Evolutionary conservation across 2,329 filamentous ascomycete species (phyloP), one percentile per base, ranked within the genome.

Genomic region (Talaromyces atroroseus): DNA sequence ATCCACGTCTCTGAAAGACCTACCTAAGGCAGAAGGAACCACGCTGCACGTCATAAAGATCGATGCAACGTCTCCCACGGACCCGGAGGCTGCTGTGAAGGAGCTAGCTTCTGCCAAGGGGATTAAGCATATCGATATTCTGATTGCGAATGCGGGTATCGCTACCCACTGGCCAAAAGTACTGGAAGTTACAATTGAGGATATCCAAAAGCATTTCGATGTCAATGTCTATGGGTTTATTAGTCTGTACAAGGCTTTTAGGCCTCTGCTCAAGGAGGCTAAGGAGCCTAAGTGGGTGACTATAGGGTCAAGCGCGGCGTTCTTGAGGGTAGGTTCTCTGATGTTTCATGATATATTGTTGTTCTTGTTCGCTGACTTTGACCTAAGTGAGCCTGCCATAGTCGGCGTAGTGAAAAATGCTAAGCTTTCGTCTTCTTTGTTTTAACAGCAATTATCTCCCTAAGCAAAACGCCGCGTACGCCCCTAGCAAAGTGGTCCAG

Each of bases 131-230:
- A 63, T 82, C 2, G 79, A 83, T 59, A 64, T 80, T 5, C 72
- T 83, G 2, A 76, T 83, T 52, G 76, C 79, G 46, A 83, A 82
- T 62, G 79, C 80, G 0, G 80, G 73, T 12, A 74, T 78, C 11
- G 63, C 57, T 55, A 24, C 49, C 14, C 6, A 46, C 26, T 65
- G 20, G 8, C 57, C 63, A 0, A 60, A 42, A 16, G 61, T 69
- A 8, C 49, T 50, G 0, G 58, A 61, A 2, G 59, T 62, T 1
- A 47, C 45, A 3, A 29, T 61, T 8, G 44, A 60, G 1, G 60
- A 56, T 23, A 29, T 76, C 0, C 44, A 55, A 16, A 57, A 65
- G 14, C 67, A 74, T 53, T 59, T 70, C 36, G 59, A 66, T 5
- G 63, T 70, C 34, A 75, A 76, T 56, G 61, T 58, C 6, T 62